Evolutionary conservation across 73 alveolate species (phyloP), one percentile per base, ranked within the genome.

Genomic region (Halteria grandinella): DNA sequence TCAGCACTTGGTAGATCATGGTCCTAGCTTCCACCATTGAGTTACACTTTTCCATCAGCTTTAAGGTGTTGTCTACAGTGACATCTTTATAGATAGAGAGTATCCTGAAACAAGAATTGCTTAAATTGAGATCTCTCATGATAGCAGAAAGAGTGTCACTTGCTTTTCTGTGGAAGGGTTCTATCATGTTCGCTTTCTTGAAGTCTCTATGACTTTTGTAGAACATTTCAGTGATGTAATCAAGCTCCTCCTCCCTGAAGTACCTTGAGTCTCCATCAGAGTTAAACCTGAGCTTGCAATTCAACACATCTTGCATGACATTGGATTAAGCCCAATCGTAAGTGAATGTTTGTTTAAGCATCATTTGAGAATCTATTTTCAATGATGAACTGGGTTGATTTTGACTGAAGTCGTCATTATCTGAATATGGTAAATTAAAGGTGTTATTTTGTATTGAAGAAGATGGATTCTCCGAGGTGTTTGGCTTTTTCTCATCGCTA

Each of bases 241-340:
- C 79, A 1, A 75, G 17, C 20, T 75, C 87, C 14, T 34, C 12
- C 10, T 55, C 77, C n/a, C 43, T 58, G 73, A 37, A 75, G 44
- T 21, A 59, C 31, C 43, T 59, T 1, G 52, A 15, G 44, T 75
- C 79, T 12, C 49, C 57, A n/a, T 23, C 53, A 21, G 44, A 34
- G 58, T 55, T 53, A 48, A 32, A 75, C 36, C 36, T 1, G 25
- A 32, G 20, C 28, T 58, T 0, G 33, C 27, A n/a, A n/a, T n/a
- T n/a, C n/a, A n/a, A n/a, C 12, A 57, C 66, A 59, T 45, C 37
- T 25, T 75, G 34, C 18, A 33, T 34, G 31, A 75, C 4, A 2
- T 8, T 39, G 15, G 79, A 21, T n/a, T 59, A 20, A 14, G 20
- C 24, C 87, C 87, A 75, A 40, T 75, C 87, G 6, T n/a, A n/a